Evolutionary conservation across 176 grass and related monocot genomes (phyloP).

Genomic region (Avena insularis): DNA sequence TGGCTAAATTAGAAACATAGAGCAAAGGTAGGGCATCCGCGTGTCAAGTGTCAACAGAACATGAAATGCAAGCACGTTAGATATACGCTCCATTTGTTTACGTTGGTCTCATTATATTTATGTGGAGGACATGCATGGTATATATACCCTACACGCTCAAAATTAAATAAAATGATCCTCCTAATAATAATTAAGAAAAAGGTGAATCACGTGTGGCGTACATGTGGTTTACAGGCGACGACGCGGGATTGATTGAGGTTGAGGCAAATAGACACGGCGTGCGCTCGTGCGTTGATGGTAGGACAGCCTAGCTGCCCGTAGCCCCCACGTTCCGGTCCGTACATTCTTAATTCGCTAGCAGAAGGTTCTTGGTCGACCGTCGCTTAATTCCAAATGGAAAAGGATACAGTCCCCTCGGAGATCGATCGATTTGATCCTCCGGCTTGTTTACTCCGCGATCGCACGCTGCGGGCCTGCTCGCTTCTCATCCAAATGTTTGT

Average conservation of each 20-base stretch:
- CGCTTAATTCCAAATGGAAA: slow-evolving; percentile 7
- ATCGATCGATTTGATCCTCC: no score
- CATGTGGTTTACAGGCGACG: background rate
- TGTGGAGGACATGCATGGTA: background rate
- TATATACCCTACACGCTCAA: background rate
- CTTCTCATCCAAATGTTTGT: no score
- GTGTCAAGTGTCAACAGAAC: background rate
- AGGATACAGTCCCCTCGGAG: no score
- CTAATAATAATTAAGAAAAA: background rate
- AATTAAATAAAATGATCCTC: background rate
- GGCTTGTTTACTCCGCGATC: no score
- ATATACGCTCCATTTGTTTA: background rate
- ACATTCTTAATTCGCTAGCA: background rate
- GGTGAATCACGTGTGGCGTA: background rate
- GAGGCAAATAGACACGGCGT: background rate
- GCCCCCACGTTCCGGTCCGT: background rate
- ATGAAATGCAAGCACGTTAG: background rate
- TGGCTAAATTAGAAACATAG: no score
- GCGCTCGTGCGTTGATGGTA: background rate
- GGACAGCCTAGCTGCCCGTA: background rate
- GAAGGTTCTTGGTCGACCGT: slow-evolving; percentile 20
- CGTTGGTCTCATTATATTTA: background rate
- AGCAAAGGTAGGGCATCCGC: background rate
- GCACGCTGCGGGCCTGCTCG: no score
- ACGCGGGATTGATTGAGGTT: background rate